Evolutionary conservation across 2,329 filamentous ascomycete species (phyloP), one percentile per base, ranked within the genome.

Genomic region (Capronia coronata): DNA sequence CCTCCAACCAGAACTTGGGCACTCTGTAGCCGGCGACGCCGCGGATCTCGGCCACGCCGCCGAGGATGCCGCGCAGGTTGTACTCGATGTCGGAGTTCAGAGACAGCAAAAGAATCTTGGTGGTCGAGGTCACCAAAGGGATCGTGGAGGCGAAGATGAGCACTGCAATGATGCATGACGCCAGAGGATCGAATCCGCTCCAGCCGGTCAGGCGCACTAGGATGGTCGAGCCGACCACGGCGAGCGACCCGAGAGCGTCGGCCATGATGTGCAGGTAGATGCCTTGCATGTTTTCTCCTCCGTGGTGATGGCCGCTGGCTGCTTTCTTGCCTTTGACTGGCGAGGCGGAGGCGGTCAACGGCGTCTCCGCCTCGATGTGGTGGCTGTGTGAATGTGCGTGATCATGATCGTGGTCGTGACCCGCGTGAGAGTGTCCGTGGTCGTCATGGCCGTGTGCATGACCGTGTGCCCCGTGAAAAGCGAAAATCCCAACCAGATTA

Each of bases 241-340:
- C 93, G 1, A 90, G 86, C 47, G 90, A 96, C 21, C 93, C 93
- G 23, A 97, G 81, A 0, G 93, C 94, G 65, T 98, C 93, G 4
- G 93, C 93, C 22, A 97, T 76, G 43, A 98, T 87, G 63, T 98
- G 93, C 16, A 98, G 74, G 68, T 94, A 98, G 58, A 98, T 97
- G 10, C 93, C 93, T 61, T 93, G 80, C 90, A 98, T 96, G 64
- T 98, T 98, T 62, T 98, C 93, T 66, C 95, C 95, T 54, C 88
- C 85, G 62, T 90, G 85, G n/a, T 71, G 70, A 50, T 71, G 67
- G 8, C 58, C 53, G 21, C 46, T 51, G n/a, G 55, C 59, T 43
- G 63, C 62, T 14, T 52, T 55, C 32, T 64, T 40, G 16, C 54
- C 47, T 54, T 63, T 62, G 43, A 60, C 59, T 8, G 61, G 61